A percentile compares a stretch with the other conserved stretches of the same genome.
Conservation (phyloP, 169 alveolate genomes). For the Cryptosporidium meleagridis region DNA sequence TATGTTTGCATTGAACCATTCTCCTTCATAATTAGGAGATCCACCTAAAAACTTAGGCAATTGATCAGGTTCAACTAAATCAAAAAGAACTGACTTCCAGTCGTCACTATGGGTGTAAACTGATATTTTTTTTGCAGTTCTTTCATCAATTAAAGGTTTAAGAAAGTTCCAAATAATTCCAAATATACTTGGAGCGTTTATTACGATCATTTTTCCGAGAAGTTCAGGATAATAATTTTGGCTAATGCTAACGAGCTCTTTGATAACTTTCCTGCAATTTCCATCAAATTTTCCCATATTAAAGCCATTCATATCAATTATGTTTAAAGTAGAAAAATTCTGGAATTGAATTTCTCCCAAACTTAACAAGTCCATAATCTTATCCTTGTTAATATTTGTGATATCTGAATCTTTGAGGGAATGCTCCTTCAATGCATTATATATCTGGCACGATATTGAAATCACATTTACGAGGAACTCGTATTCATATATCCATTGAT, state of each 20-base stretch:
- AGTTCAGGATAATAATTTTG: slow-evolving; percentile 93
- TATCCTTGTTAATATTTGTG: neutral
- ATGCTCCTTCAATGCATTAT: neutral
- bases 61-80: slow-evolving; percentile 81
- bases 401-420: neutral
- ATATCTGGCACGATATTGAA: slow-evolving; percentile 35
- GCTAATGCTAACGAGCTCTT: slow-evolving; percentile 84
- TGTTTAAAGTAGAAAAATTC: slow-evolving; percentile 72
- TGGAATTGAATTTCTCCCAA: neutral
- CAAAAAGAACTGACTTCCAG: slow-evolving; percentile 74
- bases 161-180: slow-evolving; percentile 89
- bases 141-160: slow-evolving; percentile 89
- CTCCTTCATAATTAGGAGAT: slow-evolving; percentile 65
- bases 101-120: slow-evolving; percentile 84
- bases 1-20: slow-evolving; percentile 60
- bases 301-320: slow-evolving; percentile 81
- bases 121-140: slow-evolving; percentile 89
- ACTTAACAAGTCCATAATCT: slow-evolving; percentile 10
- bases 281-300: slow-evolving; percentile 78
- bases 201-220: slow-evolving; percentile 88
- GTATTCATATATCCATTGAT: slow-evolving; percentile 72
- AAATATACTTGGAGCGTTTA: slow-evolving; percentile 91
- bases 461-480: slow-evolving; percentile 67
- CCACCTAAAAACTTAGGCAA: slow-evolving; percentile 83
- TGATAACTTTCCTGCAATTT: slow-evolving; percentile 77